Percentiles rank a stretch among this genome's conserved stretches.
phyloP scores from a whole-genome alignment of 1,284 basidiomycete genomes.

The Puccinia novopanici region DNA sequence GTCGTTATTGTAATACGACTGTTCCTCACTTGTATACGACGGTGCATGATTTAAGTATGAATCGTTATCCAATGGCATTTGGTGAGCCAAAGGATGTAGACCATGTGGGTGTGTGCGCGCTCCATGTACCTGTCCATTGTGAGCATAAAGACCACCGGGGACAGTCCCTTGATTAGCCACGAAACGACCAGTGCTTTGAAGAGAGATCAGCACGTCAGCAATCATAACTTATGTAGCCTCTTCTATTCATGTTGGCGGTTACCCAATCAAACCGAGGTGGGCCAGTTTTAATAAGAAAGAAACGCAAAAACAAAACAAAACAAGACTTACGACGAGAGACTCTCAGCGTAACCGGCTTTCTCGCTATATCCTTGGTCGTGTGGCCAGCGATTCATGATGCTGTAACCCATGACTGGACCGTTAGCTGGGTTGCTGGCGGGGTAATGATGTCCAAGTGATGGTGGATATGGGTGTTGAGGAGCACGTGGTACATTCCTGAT shows the following conservation, averaged over 20 bases:
- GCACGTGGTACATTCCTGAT: not conserved
- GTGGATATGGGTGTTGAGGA: constrained; percentile 34
- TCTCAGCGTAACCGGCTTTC: constrained; percentile 45
- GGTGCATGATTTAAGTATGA: constrained; percentile 21
- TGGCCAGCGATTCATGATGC: constrained; percentile 25
- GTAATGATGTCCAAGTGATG: constrained; percentile 13
- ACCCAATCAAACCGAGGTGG: too few relatives aligned
- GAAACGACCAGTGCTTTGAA: constrained; percentile 34
- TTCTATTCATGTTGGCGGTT: too few relatives aligned
- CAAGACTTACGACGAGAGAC: constrained; percentile 37
- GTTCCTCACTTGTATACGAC: constrained; percentile 38
- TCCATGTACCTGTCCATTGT: not conserved
- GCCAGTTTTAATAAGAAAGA: not conserved
- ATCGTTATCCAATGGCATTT: not conserved
- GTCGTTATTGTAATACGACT: constrained; percentile 24
- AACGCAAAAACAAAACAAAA: not conserved
- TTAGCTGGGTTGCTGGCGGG: not conserved
- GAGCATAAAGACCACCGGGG: not conserved
- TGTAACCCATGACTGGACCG: constrained; percentile 2
- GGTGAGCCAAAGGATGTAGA: constrained; percentile 10
- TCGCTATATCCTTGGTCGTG: constrained; percentile 32
- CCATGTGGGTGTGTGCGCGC: not conserved
- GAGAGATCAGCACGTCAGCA: constrained; percentile 10
- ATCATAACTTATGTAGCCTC: not conserved
- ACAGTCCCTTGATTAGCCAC: constrained; percentile 30